Evolutionary conservation across 805 yeast species (phyloP).

Genomic region (Kluyveromyces siamensis): DNA sequence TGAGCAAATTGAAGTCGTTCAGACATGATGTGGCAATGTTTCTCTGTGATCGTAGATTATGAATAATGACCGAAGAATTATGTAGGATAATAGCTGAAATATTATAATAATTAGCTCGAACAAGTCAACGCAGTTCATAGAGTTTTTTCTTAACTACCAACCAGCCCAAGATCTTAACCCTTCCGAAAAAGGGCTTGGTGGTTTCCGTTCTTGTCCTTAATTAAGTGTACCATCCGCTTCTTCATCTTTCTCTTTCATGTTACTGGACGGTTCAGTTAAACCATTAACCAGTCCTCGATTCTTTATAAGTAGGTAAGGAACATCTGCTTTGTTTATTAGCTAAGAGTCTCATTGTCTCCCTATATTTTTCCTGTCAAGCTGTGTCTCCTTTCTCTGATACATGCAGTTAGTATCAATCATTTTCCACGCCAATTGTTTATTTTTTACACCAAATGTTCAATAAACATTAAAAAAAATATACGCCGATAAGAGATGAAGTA

Average conservation of each 20-base stretch:
- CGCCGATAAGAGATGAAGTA: not conserved
- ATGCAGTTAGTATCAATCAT: not conserved
- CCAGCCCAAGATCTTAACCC: not conserved
- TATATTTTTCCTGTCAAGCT: no score
- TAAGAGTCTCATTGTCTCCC: no score
- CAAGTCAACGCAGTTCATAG: not conserved
- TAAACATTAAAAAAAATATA: not conserved
- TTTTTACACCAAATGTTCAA: not conserved
- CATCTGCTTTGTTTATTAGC: no score
- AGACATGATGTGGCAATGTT: not conserved
- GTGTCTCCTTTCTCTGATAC: no score
- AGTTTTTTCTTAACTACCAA: not conserved
- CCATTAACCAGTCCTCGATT: no score
- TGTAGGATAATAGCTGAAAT: not conserved
- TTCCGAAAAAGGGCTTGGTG: no score
- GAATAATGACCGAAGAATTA: not conserved
- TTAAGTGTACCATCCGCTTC: no score
- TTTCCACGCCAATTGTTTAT: not conserved
- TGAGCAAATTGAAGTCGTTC: slow-evolving; percentile 38
- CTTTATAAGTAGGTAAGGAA: no score
- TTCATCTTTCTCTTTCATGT: no score
- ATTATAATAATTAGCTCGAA: not conserved
- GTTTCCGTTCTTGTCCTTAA: no score
- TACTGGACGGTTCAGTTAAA: no score
- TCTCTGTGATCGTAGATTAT: not conserved